These are phyloP conservation scores for Trifolium repens DNA, from an alignment of 306 rosid species.

Conservation along the genomic window DNA sequence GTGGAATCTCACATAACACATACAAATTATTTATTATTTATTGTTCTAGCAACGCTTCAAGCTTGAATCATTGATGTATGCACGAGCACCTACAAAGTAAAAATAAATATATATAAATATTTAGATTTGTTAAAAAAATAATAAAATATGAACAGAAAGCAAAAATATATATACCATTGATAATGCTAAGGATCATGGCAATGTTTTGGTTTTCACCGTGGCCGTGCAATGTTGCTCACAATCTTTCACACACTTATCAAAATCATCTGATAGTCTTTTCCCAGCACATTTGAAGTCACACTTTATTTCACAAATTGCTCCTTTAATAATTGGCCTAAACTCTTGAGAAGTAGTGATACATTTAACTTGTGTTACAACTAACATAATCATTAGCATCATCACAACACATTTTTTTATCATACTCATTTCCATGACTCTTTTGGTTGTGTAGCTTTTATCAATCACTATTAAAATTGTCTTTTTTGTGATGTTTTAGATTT, in stretches of 20 bases:
- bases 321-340: neutral
- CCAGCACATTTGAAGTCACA: neutral
- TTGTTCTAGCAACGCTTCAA: neutral
- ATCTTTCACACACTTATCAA: neutral
- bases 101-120: too few species aligned
- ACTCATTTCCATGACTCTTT: too few species aligned
- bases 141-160: neutral
- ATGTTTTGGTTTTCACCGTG: neutral
- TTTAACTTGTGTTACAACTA: neutral
- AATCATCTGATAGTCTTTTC: too few species aligned
- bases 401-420: neutral
- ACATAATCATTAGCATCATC: neutral
- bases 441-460: too few species aligned
- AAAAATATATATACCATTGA: neutral
- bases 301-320: neutral
- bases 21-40: too few species aligned
- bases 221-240: neutral
- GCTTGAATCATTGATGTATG: too few species aligned
- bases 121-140: neutral
- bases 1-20: too few species aligned
- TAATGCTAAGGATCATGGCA: neutral
- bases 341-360: neutral
- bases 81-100: neutral
- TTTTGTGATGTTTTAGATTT: too few species aligned
- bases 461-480: too few species aligned